Evolutionary conservation across 2,329 filamentous ascomycete genomes (phyloP).

Genomic region (Thermothelomyces thermophilus): DNA sequence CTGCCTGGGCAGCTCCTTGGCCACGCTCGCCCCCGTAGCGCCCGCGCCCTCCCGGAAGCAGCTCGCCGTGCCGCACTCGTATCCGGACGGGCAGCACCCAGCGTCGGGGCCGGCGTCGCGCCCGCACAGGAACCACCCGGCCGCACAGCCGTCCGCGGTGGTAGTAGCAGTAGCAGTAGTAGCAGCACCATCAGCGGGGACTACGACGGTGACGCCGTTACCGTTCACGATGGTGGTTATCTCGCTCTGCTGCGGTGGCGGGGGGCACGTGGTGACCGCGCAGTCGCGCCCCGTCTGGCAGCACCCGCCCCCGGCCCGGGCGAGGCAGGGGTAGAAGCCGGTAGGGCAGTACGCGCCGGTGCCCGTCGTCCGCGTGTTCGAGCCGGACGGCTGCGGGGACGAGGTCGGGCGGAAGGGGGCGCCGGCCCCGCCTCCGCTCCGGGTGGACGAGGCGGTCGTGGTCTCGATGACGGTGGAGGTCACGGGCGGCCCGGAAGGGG

Average conservation of each 20-base stretch:
- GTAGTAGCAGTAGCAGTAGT: conserved; percentile 30
- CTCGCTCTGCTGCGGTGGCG: conserved; percentile 38
- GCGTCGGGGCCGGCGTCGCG: conserved; percentile 52
- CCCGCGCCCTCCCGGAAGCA: conserved; percentile 50
- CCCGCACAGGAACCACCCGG: conserved; percentile 71
- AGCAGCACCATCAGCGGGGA: conserved; percentile 49
- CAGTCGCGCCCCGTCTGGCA: conserved; percentile 85
- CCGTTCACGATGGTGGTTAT: conserved; percentile 56
- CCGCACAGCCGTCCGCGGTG: conserved; percentile 54
- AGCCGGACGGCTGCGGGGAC: conserved; percentile 23
- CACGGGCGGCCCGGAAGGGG: conserved; percentile 29
- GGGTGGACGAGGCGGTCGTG: conserved; percentile 28
- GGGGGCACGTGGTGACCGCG: conserved; percentile 69
- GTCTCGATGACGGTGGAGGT: conserved; percentile 34
- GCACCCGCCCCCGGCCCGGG: conserved; percentile 75
- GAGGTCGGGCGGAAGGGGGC: conserved; percentile 44
- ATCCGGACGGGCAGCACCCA: conserved; percentile 80
- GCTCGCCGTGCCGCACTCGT: conserved; percentile 63
- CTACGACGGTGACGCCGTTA: conserved; percentile 63
- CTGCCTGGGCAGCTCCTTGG: conserved; percentile 42
- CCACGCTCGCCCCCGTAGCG: conserved; percentile 47
- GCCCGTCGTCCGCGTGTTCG: too few species aligned
- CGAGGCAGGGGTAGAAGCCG: conserved; percentile 86
- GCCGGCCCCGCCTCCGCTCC: conserved; percentile 33
- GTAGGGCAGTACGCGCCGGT: conserved; percentile 59